These are phyloP conservation scores for Posidonia australis DNA, from an alignment of 106 monocot genomes.

Conservation along the genomic window DNA sequence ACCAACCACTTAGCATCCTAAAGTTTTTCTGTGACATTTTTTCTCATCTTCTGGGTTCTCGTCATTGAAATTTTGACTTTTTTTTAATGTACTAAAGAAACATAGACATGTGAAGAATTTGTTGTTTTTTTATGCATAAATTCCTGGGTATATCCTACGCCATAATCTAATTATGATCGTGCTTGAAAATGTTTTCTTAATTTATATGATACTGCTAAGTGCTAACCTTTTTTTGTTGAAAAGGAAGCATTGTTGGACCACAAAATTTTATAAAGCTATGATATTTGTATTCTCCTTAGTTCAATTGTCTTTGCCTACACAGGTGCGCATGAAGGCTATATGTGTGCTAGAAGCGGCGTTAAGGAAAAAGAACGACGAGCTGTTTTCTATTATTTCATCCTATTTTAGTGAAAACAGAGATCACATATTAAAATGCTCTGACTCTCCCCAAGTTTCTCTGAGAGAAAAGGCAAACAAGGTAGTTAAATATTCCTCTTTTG, in stretches of 20 bases:
- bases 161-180: too few species aligned
- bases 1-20: too few species aligned
- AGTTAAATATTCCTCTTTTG: not conserved
- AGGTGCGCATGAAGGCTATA: slow-evolving; percentile 97
- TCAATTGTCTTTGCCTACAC: slow-evolving; percentile 9
- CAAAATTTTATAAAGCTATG: not conserved
- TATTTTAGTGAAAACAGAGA: slow-evolving; percentile 85
- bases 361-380: slow-evolving; percentile 65
- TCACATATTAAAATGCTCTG: slow-evolving; percentile 60
- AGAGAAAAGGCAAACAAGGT: slow-evolving; percentile 91
- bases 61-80: too few species aligned
- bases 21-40: too few species aligned
- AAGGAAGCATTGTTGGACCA: not conserved
- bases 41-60: too few species aligned
- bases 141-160: too few species aligned
- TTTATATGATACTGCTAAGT: too few species aligned
- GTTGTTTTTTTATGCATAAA: too few species aligned
- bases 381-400: slow-evolving; percentile 52
- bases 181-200: too few species aligned
- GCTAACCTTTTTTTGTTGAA: too few species aligned
- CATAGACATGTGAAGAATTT: too few species aligned
- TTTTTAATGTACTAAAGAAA: too few species aligned
- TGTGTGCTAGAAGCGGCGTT: slow-evolving; percentile 86
- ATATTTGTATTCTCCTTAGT: not conserved
- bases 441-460: slow-evolving; percentile 76